Base-by-base conservation (phyloP, 1,139 yeast genomes). In the Suhomyces panamericanus region DNA sequence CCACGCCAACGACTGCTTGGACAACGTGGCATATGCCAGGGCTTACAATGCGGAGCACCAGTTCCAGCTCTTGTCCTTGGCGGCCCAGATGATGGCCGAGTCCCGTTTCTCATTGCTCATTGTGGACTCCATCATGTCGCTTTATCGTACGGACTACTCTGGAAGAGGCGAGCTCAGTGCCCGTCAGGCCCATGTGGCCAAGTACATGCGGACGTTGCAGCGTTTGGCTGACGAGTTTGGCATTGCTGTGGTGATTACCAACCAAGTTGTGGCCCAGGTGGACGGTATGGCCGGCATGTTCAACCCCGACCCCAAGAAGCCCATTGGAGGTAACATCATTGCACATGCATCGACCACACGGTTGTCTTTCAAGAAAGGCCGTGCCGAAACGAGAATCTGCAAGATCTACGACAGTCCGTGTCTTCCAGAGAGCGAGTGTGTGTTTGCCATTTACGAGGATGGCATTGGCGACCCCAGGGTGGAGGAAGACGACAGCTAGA, bases 31-130 rank as follows among this genome's bases (percentile, higher is more conserved):
- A 0, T 93, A 93, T 60, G 99, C 98, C 0, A 78, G 98, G 56
- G 98, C 98, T 3, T 91, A 88, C 64, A 93, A 93, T 58, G 96
- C 98, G 0, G 99, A 93, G 62, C 99, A 93, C 64, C 98, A 93
- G 64, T 71, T 89, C 53, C 89, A 87, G 62, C 77, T 93, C 46
- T 74, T 93, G 46, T 86, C 85, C 52, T 88, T 87, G 54, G 98
- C 99, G 1, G 96, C 97, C 10, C 85, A 85, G 53, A 87, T 93
- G 96, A 91, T 93, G 99, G 81, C 96, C 7, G 95, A 88, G 62
- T 85, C 96, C 15, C 77, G 99, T 53, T 86, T 86, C 55, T 75
- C 81, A 13, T 68, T 93, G 51, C 75, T 93, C 49, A 86, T 93
- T 53, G 97, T 93, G 13, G 99, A 93, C 64, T 89, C 97, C 11